Base-by-base conservation (phyloP, 2,329 filamentous ascomycete species). In the Paraphoma chrysanthemicola region DNA sequence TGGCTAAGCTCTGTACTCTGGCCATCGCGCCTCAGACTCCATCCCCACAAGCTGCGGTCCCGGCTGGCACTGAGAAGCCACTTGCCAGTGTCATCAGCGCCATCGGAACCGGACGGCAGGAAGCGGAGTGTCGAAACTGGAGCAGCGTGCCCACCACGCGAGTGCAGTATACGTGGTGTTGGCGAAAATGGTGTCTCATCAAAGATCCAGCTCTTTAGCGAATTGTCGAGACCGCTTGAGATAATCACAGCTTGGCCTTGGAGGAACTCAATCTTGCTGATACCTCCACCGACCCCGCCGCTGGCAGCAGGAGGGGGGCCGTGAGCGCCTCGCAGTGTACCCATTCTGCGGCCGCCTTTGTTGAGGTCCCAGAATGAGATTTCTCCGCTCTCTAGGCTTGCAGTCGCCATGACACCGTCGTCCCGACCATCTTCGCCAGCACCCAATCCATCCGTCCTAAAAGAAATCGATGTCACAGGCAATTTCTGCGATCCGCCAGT, bases 351-450 rank as follows among this genome's bases (percentile, higher is more conserved):
- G 5, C 93, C 93, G 14, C 93, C 93, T 38, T 90, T 85, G 73
- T 97, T 97, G 54, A 99, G 82, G 75, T 99, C 95, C 95, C 95
- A 99, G 62, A 99, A 90, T 0, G 92, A 96, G 44, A 99, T 86
- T 75, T 99, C 95, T 33, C 95, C 94, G 59, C 86, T 93, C 4
- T 86, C 83, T 28, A 83, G 82, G 18, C 91, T 93, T 8, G 92
- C 88, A 0, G 95, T 98, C 7, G 94, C 94, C 93, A 99, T 97
- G 52, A 97, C 92, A 51, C 95, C 95, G 36, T 93, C 86, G 66
- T 89, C 67, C 52, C 88, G 87, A 0, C 94, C 93, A 76, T 97
- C 92, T 33, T 92, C 88, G 7, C 93, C 94, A 14, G 95, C 93
- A 28, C 95, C 95, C 51, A 91, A 80, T 6, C 91, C 91, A 70